Conservation (phyloP, 257 asterid genomes). For the Paraleonurus japonicus region DNA sequence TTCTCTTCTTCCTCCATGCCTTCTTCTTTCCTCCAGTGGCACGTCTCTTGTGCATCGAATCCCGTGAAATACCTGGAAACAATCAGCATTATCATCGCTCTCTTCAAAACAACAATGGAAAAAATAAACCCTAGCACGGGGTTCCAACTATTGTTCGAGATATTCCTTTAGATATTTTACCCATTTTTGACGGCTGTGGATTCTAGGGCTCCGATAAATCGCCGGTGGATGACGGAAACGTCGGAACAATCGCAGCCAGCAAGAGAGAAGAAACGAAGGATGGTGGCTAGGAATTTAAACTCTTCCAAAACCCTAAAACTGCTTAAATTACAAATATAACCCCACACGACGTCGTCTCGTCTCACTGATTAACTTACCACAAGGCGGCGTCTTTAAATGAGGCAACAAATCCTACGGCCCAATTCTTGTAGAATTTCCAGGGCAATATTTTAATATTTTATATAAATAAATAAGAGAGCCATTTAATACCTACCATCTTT, state of each 20-base stretch:
- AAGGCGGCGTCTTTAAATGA: no score
- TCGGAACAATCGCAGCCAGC: slow-evolving; percentile 23
- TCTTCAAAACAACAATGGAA: neutral
- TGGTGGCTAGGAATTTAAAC: slow-evolving; percentile 17
- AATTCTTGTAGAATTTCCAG: no score
- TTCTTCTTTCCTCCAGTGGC: slow-evolving; percentile 88
- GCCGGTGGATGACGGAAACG: neutral
- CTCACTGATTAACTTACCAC: no score
- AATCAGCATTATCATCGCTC: neutral
- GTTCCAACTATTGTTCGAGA: neutral
- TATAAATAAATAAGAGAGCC: no score
- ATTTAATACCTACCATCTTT: no score
- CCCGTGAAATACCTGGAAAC: slow-evolving; percentile 70
- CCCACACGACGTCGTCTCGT: neutral
- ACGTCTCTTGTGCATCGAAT: slow-evolving; percentile 91
- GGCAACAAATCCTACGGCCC: no score
- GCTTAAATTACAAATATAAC: slow-evolving; percentile 17
- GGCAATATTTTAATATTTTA: no score
- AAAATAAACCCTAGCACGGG: neutral
- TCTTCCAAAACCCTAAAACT: slow-evolving; percentile 23
- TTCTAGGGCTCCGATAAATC: slow-evolving; percentile 25
- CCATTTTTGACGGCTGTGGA: slow-evolving; percentile 29
- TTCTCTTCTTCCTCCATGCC: slow-evolving; percentile 92
- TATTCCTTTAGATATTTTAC: slow-evolving; percentile 12
- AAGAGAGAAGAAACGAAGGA: neutral